These are phyloP conservation scores for Globisporangium emineosum DNA, from an alignment of 352 stramenopile species.

Conservation along the genomic window DNA sequence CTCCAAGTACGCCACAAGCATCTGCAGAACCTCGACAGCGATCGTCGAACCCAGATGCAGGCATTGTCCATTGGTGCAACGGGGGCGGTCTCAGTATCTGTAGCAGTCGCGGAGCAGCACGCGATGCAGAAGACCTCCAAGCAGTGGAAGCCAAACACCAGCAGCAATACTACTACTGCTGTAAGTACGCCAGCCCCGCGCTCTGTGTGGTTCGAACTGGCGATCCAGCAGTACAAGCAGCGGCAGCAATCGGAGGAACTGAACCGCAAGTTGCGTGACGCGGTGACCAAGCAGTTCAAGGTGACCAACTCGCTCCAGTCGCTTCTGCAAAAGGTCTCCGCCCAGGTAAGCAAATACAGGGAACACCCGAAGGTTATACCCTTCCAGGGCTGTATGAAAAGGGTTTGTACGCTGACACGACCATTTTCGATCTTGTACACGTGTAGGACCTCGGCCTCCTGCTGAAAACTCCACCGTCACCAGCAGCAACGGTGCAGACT, in stretches of 20 bases:
- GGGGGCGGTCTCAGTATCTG: neutral
- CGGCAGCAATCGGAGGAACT: slow-evolving; percentile 35
- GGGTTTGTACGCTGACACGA: neutral
- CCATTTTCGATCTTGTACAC: neutral
- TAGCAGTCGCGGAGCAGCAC: slow-evolving; percentile 5
- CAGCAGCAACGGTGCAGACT: neutral
- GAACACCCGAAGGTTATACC: too few species aligned
- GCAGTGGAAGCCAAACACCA: neutral
- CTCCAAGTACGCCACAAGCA: slow-evolving; percentile 3
- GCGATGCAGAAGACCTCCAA: neutral
- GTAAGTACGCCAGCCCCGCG: neutral
- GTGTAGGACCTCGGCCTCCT: neutral
- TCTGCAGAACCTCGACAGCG: neutral
- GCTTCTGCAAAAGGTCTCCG: slow-evolving; percentile 28
- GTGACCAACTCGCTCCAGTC: slow-evolving; percentile 36
- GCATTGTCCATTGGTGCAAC: neutral
- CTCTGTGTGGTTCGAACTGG: slow-evolving; percentile 41
- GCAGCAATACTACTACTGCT: neutral
- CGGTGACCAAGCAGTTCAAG: slow-evolving; percentile 39
- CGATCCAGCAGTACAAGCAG: slow-evolving; percentile 39
- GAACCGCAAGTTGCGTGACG: slow-evolving; percentile 39
- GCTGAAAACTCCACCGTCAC: neutral
- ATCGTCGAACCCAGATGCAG: neutral
- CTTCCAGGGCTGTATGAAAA: too few species aligned
- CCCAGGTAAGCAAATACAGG: neutral